A percentile compares a stretch with the other conserved stretches of the same genome.
Evolutionary conservation across 176 grass and related monocot genomes (phyloP).

Genomic region (Triticum monococcum): DNA sequence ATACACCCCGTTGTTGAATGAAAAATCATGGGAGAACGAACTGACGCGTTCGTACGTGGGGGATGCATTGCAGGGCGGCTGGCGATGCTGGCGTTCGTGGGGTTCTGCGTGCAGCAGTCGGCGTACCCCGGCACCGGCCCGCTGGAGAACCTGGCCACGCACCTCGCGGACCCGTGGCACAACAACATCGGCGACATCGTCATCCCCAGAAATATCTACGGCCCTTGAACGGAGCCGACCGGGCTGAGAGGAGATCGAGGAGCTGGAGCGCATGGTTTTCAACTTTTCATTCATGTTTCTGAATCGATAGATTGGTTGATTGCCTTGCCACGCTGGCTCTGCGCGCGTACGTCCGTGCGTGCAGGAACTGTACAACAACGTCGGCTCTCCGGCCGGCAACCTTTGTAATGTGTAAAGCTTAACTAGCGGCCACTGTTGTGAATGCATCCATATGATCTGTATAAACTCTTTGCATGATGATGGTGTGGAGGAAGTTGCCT

Average conservation of each 20-base stretch:
- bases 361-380: constrained; percentile 29
- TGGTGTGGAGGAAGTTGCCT: no score
- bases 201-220: constrained; percentile 71
- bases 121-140: constrained; percentile 92
- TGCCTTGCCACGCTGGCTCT: background rate
- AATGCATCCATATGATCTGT: background rate
- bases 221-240: constrained; percentile 37
- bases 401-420: constrained; percentile 39
- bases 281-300: background rate
- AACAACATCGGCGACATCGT: constrained; percentile 95
- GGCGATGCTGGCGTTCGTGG: constrained; percentile 87
- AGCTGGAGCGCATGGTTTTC: background rate
- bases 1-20: no score
- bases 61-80: constrained; percentile 55
- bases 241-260: background rate
- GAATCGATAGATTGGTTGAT: background rate
- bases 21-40: background rate
- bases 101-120: constrained; percentile 95
- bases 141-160: constrained; percentile 84
- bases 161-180: constrained; percentile 98
- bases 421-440: constrained; percentile 17
- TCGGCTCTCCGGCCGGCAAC: background rate
- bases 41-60: background rate
- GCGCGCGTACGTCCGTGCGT: background rate
- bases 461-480: background rate